phyloP scores from a whole-genome alignment of 345 rosid species.

The Gossypium bickii region DNA sequence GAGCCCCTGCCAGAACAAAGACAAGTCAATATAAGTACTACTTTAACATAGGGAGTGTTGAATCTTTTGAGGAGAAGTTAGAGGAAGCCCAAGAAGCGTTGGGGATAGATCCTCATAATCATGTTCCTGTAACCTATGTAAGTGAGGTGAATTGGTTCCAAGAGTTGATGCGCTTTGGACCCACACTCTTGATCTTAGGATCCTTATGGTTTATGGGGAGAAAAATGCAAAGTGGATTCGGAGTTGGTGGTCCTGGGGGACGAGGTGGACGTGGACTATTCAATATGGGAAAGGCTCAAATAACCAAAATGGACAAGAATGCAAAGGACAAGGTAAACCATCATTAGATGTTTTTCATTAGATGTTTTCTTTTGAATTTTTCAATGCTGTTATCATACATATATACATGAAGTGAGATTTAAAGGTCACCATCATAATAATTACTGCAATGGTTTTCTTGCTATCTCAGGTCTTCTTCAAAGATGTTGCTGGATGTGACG shows the following conservation, averaged over 20 bases:
- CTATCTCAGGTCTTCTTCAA: conserved; percentile 40
- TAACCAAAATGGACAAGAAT: conserved; percentile 45
- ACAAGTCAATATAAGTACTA: conserved; percentile 33
- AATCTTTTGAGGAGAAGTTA: conserved; percentile 52
- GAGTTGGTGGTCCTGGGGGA: conserved; percentile 45
- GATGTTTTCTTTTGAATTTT: background rate
- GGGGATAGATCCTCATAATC: conserved; percentile 41
- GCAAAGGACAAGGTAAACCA: conserved; percentile 41
- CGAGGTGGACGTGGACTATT: conserved; percentile 43
- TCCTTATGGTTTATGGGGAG: conserved; percentile 34
- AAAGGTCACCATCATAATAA: background rate
- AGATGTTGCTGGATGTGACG: conserved; percentile 60
- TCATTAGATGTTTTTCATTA: background rate
- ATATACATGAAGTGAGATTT: background rate
- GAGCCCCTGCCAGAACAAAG: conserved; percentile 20
- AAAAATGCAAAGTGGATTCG: conserved; percentile 36
- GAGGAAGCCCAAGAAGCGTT: conserved; percentile 45
- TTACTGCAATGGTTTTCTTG: conserved; percentile 14
- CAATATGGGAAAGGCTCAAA: conserved; percentile 43
- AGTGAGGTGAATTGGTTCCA: conserved; percentile 37
- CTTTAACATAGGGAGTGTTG: conserved; percentile 46
- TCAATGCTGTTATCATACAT: conserved; percentile 1
- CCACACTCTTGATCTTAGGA: conserved; percentile 34
- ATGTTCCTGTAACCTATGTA: conserved; percentile 37
- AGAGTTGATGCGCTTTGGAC: conserved; percentile 39